Evolutionary conservation across 768 basidiomycete genomes (phyloP).

Genomic region (Ramaria sp.): DNA sequence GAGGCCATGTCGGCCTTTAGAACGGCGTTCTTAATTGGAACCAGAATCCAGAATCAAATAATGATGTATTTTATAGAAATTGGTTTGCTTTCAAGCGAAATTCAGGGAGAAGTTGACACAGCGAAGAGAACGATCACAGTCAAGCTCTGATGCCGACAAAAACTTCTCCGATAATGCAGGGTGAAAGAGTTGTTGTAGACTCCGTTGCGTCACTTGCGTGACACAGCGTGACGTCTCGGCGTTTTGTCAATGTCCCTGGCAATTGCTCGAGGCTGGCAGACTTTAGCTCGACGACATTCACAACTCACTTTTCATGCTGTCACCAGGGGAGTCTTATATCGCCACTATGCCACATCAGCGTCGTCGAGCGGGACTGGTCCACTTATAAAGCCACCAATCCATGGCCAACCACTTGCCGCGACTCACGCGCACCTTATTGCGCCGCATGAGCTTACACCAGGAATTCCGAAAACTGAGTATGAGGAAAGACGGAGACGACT

Average conservation of each 20-base stretch:
- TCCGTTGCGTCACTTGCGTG: neutral
- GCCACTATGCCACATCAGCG: neutral
- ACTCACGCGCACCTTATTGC: conserved; percentile 78
- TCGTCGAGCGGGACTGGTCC: neutral
- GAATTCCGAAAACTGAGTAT: conserved; percentile 71
- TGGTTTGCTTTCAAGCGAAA: neutral
- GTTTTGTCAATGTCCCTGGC: neutral
- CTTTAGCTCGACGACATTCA: neutral
- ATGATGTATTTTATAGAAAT: neutral
- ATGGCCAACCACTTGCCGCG: conserved; percentile 66
- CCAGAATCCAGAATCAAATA: neutral
- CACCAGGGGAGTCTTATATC: neutral
- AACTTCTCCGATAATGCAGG: no score
- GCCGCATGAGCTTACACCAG: conserved; percentile 67
- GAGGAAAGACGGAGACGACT: conserved; percentile 55
- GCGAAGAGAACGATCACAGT: no score
- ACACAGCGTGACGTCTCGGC: neutral
- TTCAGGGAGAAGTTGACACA: no score
- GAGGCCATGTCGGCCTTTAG: conserved; percentile 45
- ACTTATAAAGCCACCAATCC: conserved; percentile 54
- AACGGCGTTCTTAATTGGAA: neutral
- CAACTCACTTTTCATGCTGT: neutral
- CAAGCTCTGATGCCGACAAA: no score
- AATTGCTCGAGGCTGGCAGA: neutral
- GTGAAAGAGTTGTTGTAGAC: no score